These are phyloP conservation scores for Albizia julibrissin DNA, from an alignment of 306 rosid genomes.

Conservation along the genomic window DNA sequence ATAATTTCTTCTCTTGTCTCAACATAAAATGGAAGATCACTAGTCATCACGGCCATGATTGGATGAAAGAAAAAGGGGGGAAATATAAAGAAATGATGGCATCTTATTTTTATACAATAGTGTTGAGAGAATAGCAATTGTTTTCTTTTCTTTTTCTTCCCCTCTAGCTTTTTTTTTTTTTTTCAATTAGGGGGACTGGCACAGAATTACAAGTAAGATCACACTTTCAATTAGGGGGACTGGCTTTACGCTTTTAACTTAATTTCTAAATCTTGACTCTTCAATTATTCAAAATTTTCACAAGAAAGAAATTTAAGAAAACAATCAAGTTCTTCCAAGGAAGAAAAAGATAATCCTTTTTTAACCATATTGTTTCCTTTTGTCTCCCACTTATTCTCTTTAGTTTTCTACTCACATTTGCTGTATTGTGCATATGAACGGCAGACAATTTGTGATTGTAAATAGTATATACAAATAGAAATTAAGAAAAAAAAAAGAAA, in stretches of 20 bases:
- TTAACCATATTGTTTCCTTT: not conserved
- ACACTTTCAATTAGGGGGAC: too few species aligned
- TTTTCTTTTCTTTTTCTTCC: not conserved
- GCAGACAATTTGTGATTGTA: not conserved
- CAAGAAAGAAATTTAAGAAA: not conserved
- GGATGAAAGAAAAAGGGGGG: too few species aligned
- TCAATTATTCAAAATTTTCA: not conserved
- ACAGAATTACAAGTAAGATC: too few species aligned
- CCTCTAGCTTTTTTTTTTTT: too few species aligned
- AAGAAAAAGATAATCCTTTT: not conserved
- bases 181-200: too few species aligned
- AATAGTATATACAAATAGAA: not conserved
- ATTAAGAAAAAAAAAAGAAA: not conserved
- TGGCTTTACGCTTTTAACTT: not conserved
- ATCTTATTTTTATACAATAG: not conserved
- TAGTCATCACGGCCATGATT: too few species aligned
- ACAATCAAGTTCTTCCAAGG: not conserved
- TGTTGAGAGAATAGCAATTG: not conserved
- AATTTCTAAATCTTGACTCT: not conserved
- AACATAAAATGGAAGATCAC: not conserved
- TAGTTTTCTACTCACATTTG: not conserved
- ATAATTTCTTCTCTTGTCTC: not conserved
- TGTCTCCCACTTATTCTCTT: not conserved
- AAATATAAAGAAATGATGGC: too few species aligned
- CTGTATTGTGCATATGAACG: not conserved